phyloP scores from a whole-genome alignment of 108 stramenopile genomes.

The Hondaea fermentalgiana region DNA sequence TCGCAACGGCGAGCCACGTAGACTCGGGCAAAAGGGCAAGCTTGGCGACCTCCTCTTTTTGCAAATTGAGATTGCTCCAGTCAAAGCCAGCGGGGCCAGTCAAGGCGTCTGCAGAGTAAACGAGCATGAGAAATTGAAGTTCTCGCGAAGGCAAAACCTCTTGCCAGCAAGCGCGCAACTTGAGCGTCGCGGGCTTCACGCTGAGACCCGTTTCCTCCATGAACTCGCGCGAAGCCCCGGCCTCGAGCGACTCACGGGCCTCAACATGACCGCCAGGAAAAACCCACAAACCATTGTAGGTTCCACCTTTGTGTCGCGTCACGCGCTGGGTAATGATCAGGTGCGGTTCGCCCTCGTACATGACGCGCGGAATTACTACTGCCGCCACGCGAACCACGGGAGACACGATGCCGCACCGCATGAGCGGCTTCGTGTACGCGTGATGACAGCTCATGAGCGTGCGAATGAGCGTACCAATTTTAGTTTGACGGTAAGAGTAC shows the following conservation, averaged over 20 bases:
- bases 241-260: background rate
- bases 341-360: background rate
- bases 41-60: background rate
- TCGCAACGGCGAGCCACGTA: background rate
- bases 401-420: background rate
- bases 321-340: conserved; percentile 9
- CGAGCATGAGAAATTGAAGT: background rate
- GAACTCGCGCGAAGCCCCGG: background rate
- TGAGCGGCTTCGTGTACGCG: background rate
- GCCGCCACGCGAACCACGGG: background rate
- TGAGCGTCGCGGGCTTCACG: background rate
- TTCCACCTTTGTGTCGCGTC: background rate
- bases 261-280: background rate
- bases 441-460: background rate
- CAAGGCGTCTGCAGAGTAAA: background rate
- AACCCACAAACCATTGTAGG: background rate
- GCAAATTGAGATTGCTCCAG: background rate
- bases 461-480: background rate
- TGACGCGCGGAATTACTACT: background rate
- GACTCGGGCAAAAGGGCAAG: background rate
- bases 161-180: background rate
- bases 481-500: background rate
- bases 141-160: background rate
- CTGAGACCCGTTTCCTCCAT: background rate
- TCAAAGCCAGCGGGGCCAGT: background rate